phyloP scores from a whole-genome alignment of 176 grass and related monocot species.

The Areca catechu region DNA sequence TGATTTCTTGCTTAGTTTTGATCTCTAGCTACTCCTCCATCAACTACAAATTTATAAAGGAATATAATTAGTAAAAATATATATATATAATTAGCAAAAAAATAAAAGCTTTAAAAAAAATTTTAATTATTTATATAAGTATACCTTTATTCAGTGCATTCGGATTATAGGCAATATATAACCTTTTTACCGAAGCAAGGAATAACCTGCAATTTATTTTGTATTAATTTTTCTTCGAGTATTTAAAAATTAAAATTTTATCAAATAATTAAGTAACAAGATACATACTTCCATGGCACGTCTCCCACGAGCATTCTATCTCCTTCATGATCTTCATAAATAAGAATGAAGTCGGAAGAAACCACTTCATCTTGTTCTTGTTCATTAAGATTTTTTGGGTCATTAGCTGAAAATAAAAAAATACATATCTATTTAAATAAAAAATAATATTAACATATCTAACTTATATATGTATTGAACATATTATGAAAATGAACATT shows the following conservation, averaged over 20 bases:
- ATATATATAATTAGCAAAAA: too few species aligned
- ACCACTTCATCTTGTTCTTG: slow-evolving; percentile 12
- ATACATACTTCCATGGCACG: slow-evolving; percentile 90
- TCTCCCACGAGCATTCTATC: slow-evolving; percentile 86
- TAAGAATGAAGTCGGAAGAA: slow-evolving; percentile 43
- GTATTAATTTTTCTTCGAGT: neutral
- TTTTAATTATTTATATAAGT: neutral
- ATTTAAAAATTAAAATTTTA: neutral
- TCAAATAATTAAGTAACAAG: neutral
- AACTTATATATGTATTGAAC: too few species aligned
- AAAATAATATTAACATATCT: too few species aligned
- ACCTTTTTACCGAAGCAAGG: slow-evolving; percentile 51
- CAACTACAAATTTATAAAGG: too few species aligned
- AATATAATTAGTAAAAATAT: too few species aligned
- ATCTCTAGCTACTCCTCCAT: too few species aligned
- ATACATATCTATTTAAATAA: too few species aligned
- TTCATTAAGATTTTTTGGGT: slow-evolving; percentile 18
- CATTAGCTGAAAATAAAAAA: slow-evolving; percentile 22
- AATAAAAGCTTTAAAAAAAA: too few species aligned
- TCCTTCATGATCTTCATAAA: slow-evolving; percentile 85
- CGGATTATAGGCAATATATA: slow-evolving; percentile 53
- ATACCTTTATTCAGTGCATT: slow-evolving; percentile 32
- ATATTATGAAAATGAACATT: too few species aligned
- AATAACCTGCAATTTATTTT: slow-evolving; percentile 47
- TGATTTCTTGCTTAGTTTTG: too few species aligned